These are phyloP conservation scores for Dendrobium nobile DNA, from an alignment of 106 monocot genomes.

Conservation along the genomic window DNA sequence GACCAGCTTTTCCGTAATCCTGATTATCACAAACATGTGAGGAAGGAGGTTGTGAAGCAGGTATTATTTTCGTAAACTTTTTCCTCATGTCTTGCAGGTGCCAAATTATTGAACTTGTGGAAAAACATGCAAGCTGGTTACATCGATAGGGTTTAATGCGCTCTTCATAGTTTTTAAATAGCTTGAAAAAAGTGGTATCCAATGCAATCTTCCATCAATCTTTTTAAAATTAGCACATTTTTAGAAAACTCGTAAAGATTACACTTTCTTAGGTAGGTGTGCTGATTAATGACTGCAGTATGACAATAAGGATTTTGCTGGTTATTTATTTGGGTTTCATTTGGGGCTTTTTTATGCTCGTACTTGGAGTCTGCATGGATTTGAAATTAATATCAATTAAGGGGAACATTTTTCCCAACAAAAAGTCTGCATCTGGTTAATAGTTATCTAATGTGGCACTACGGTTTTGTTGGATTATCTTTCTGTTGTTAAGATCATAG, in stretches of 20 bases:
- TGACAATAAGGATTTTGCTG: no score
- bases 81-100: background rate
- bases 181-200: background rate
- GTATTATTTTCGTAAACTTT: conserved; percentile 19
- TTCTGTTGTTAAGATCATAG: background rate
- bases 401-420: background rate
- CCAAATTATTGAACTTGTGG: background rate
- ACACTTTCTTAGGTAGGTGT: background rate
- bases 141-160: background rate
- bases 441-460: background rate
- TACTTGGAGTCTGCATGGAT: background rate
- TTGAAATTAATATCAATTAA: background rate
- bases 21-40: conserved; percentile 83
- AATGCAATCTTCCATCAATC: background rate
- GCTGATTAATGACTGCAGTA: no score
- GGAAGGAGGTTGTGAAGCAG: conserved; percentile 73
- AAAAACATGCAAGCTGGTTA: background rate
- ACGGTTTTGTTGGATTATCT: background rate
- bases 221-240: background rate
- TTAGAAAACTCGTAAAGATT: background rate
- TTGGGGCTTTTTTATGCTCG: background rate
- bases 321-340: background rate
- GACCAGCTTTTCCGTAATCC: conserved; percentile 93
- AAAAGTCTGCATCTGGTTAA: background rate
- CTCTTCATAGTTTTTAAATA: background rate